Base-by-base conservation (phyloP, 352 stramenopile genomes). In the Globisporangium cederbergense region DNA sequence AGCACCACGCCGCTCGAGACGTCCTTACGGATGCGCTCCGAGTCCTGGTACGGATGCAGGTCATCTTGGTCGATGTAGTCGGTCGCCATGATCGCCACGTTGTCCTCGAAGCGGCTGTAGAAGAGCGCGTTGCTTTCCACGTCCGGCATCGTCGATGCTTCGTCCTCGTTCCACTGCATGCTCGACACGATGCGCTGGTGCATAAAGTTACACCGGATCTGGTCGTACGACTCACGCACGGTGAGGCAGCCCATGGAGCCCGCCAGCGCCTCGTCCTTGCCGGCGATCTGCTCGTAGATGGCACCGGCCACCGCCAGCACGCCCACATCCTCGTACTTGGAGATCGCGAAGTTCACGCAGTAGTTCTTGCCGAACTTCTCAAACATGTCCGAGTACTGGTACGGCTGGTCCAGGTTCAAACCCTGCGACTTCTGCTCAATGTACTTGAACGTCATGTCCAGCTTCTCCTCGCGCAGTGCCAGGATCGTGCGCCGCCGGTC, bases 341-440 rank as follows among this genome's bases (percentile, higher is more conserved):
- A 88, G 53, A 93, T 84, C 36, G 77, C 72, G 55, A 93, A 90
- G 64, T 90, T 79, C 11, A 90, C 78, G 54, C 71, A 90, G 68
- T 93, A 93, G 64, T 81, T 79, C 66, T 93, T 93, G 63, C 83
- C 83, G 42, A 90, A 93, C 58, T 85, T 83, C 65, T 93, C 83
- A 66, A 93, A 93, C 73, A 81, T 83, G 66, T 93, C 83, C 32
- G 78, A 82, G 67, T 86, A 89, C 62, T 84, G 75, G 74, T 90
- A 89, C 36, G 79, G 81, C 67, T 89, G 70, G 38, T 81, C 70
- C 13, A 75, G 8, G 49, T 89, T 75, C 38, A 93, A 70, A 1
- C 78, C 78, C 25, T 75, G 71, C 5, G 81, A 60, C 58, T 93
- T 89, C 38, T 88, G 72, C 64, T 90, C 83, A 66, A 93, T 90